A percentile compares a stretch with the other conserved stretches of the same genome.
These are phyloP conservation scores for Pinguiococcus pyrenoidosus DNA, from an alignment of 108 stramenopile species.

Conservation along the genomic window DNA sequence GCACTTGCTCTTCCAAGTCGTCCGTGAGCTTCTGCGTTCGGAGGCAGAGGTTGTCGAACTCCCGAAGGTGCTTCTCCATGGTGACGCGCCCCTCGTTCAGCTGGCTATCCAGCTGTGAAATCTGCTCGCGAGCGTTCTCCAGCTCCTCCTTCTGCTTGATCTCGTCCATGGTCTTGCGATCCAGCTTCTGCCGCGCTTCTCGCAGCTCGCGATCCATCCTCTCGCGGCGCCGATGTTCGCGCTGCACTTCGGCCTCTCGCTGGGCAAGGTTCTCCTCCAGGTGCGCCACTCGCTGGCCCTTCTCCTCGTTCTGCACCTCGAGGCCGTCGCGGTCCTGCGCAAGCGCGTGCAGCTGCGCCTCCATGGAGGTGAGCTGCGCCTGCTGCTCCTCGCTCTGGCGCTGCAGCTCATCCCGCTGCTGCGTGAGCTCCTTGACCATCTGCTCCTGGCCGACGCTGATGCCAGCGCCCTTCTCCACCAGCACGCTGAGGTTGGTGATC, in stretches of 20 bases:
- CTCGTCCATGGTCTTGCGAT: slow-evolving; percentile 23
- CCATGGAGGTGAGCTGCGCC: background rate
- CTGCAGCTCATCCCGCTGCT: slow-evolving; percentile 27
- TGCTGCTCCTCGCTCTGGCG: slow-evolving; percentile 28
- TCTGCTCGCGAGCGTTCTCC: background rate
- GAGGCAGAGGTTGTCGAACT: slow-evolving; percentile 38
- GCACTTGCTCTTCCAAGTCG: slow-evolving; percentile 39
- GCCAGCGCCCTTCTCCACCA: slow-evolving; percentile 54
- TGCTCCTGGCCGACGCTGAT: slow-evolving; percentile 49
- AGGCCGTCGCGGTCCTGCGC: slow-evolving; percentile 5
- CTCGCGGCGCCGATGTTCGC: background rate
- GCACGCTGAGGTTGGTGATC: slow-evolving; percentile 41
- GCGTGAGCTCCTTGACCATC: slow-evolving; percentile 41
- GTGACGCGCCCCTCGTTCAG: slow-evolving; percentile 29
- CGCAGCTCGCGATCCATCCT: slow-evolving; percentile 10
- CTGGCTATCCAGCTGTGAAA: slow-evolving; percentile 3
- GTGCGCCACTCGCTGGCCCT: background rate
- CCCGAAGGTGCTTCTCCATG: slow-evolving; percentile 44
- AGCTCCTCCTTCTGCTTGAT: slow-evolving; percentile 14
- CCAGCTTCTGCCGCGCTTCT: slow-evolving; percentile 26
- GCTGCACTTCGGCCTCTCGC: background rate
- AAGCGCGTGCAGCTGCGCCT: background rate
- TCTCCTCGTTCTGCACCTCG: slow-evolving; percentile 3
- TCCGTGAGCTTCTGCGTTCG: slow-evolving; percentile 39
- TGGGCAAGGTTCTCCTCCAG: background rate